Evolutionary conservation across 2,329 filamentous ascomycete species (phyloP).

Genomic region (Corynespora cassiicola): DNA sequence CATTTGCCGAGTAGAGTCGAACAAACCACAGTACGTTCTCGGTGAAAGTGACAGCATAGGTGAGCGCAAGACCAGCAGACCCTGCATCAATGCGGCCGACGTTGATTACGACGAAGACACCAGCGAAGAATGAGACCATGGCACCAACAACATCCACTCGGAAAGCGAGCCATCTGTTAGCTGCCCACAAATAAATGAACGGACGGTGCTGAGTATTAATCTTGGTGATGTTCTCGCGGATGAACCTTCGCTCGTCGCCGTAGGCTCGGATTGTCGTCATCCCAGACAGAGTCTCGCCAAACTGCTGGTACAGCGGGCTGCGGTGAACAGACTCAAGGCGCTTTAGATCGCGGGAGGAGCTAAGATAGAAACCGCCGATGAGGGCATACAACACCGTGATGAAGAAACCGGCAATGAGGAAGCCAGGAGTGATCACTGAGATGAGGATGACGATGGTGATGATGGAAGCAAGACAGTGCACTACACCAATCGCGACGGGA

Average conservation of each 20-base stretch:
- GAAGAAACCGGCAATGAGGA: conserved; percentile 84
- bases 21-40: conserved; percentile 98
- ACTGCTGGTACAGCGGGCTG: conserved; percentile 96
- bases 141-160: conserved; percentile 90
- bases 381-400: conserved; percentile 84
- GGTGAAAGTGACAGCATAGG: conserved; percentile 95
- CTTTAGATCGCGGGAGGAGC: conserved; percentile 93
- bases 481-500: conserved; percentile 80
- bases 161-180: conserved; percentile 95
- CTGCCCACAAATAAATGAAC: conserved; percentile 95
- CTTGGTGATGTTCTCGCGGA: conserved; percentile 84
- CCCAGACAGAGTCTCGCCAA: conserved; percentile 91
- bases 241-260: conserved; percentile 90
- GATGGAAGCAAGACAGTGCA: conserved; percentile 72
- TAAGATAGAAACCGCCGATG: conserved; percentile 86
- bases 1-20: conserved; percentile 89
- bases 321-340: conserved; percentile 91
- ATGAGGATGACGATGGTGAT: conserved; percentile 89
- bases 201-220: conserved; percentile 92
- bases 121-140: conserved; percentile 90
- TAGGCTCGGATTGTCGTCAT: conserved; percentile 98
- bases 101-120: conserved; percentile 85
- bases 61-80: conserved; percentile 89
- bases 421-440: conserved; percentile 85
- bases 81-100: conserved; percentile 86